Base-by-base conservation (phyloP, 208 protist species). In the Trypanosoma grayi region DNA sequence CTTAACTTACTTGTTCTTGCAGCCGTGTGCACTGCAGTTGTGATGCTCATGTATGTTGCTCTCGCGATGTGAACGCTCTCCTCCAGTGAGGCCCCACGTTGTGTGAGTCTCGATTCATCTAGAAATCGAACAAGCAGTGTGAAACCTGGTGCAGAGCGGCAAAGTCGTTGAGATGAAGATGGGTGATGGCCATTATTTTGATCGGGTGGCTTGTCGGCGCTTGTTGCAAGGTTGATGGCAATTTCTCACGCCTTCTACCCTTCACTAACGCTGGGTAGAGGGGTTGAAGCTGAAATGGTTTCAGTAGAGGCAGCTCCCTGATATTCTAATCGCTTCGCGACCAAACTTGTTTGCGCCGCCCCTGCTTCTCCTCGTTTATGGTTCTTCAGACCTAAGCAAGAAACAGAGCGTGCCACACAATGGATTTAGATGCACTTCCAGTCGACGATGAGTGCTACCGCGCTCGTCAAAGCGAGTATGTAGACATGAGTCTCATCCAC, bases 381-480 rank as follows among this genome's bases (percentile, higher is more conserved):
- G 0, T 20, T n/a, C 16, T 47, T 40, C 0, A 27, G 13, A 11
- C 13, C 0, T n/a, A 66, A 64, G 60, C 16, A 56, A 40, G 36
- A 52, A 36, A 40, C 40, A 4, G 18, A 77, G 54, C 13, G 56
- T 11, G 63, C 50, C n/a, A n/a, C n/a, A n/a, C n/a, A n/a, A 47
- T 46, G 43, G 77, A 80, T 33, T 66, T 64, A 13, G 62, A 73
- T 31, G 4, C 30, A 14, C 60, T 73, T 11, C 66, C 36, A 39
- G 53, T 75, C 8, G 76, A 87, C 53, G 57, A 73, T 24, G 79
- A 90, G 60, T 70, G 74, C 8, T 60, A 73, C 7, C 79, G 84
- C 2, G 75, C 80, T 28, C 84, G 84, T 11, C 80, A 83, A 25
- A 90, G 84, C 33, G 84, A 90, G 66, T 77, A 56, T 46, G 67